Percentiles rank a stretch among this genome's conserved stretches.
Evolutionary conservation across 495 filamentous ascomycete species (phyloP).

Genomic region (Penicillium atrosanguineum): DNA sequence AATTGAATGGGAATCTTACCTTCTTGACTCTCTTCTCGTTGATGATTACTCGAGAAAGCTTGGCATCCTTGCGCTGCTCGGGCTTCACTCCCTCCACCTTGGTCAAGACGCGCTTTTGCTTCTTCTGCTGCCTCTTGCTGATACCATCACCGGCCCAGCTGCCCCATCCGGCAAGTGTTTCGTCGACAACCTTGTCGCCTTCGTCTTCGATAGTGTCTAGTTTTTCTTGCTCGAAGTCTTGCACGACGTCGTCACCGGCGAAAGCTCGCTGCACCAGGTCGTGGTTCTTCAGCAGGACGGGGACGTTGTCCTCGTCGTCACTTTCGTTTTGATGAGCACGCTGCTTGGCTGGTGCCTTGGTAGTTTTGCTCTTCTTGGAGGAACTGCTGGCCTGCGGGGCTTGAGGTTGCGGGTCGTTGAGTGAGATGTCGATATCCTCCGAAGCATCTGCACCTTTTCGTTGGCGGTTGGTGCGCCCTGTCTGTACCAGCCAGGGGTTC

Average conservation of each 20-base stretch:
- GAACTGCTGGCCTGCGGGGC: constrained; percentile 8
- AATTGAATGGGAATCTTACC: constrained; percentile 46
- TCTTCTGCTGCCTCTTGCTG: constrained; percentile 59
- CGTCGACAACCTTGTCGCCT: constrained; percentile 80
- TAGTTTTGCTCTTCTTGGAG: constrained; percentile 18
- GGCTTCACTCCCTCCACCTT: constrained; percentile 74
- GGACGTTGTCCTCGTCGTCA: constrained; percentile 58
- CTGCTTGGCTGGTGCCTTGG: constrained; percentile 16
- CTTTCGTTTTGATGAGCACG: constrained; percentile 36
- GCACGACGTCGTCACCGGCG: constrained; percentile 83
- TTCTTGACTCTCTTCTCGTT: constrained; percentile 91
- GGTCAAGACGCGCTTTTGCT: constrained; percentile 60
- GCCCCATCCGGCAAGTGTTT: constrained; percentile 90
- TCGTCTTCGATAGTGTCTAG: constrained; percentile 68
- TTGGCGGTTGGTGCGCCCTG: constrained; percentile 38
- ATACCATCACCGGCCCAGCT: constrained; percentile 83
- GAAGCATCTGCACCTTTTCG: constrained; percentile 29
- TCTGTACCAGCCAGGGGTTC: constrained; percentile 52
- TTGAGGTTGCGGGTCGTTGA: constrained; percentile 29
- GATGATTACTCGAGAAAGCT: constrained; percentile 81
- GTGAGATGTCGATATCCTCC: constrained; percentile 39
- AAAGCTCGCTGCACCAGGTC: constrained; percentile 83
- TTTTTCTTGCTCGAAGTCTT: constrained; percentile 81
- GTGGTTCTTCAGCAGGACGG: constrained; percentile 70
- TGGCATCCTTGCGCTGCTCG: constrained; percentile 76